phyloP scores from a whole-genome alignment of 129 eudicot genomes.

The Flaveria robusta region DNA sequence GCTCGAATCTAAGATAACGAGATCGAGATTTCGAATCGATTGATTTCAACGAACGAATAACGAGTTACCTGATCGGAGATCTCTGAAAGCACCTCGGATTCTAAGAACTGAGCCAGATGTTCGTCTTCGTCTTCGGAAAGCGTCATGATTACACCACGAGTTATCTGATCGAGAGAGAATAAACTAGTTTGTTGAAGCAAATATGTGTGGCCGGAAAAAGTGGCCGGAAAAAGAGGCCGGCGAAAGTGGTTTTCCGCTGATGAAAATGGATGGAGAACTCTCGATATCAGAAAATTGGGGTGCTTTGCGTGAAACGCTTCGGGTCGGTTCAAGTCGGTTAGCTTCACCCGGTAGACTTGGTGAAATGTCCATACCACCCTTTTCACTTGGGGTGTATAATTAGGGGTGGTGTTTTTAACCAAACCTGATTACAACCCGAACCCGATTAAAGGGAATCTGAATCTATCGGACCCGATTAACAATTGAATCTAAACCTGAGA shows the following conservation, averaged over 20 bases:
- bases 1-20: slow-evolving; percentile 14
- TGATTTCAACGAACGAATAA: background rate
- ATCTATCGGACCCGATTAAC: too few species aligned
- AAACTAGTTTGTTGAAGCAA: background rate
- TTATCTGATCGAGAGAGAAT: slow-evolving; percentile 5
- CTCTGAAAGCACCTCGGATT: slow-evolving; percentile 69
- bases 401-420: too few species aligned
- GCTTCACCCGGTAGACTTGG: background rate
- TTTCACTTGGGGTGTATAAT: too few species aligned
- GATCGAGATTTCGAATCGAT: background rate
- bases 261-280: slow-evolving; percentile 25
- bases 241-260: slow-evolving; percentile 23
- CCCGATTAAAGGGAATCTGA: too few species aligned
- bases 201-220: slow-evolving; percentile 21
- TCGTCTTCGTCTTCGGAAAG: slow-evolving; percentile 77
- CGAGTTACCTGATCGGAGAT: slow-evolving; percentile 63
- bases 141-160: slow-evolving; percentile 29
- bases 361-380: too few species aligned
- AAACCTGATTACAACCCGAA: too few species aligned
- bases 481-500: too few species aligned
- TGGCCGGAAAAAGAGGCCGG: too few species aligned
- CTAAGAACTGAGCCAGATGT: slow-evolving; percentile 68
- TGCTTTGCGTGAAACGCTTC: slow-evolving; percentile 18
- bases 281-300: slow-evolving; percentile 23
- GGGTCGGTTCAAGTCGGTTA: slow-evolving; percentile 26